Base-by-base conservation (phyloP, 2,329 filamentous ascomycete species). In the Cytospora schulzeri region DNA sequence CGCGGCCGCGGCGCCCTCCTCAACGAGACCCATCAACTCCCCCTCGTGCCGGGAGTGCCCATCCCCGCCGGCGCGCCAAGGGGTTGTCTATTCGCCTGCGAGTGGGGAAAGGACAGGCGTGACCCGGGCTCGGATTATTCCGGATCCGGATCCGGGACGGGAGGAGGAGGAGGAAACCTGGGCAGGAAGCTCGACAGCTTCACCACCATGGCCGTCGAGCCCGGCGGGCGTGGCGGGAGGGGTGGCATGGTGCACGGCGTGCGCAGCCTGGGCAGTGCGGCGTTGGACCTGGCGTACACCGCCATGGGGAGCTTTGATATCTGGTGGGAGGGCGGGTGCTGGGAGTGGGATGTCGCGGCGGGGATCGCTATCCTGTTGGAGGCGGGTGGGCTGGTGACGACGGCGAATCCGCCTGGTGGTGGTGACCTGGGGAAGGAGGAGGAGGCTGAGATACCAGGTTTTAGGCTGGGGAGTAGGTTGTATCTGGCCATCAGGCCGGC, bases 301-400 rank as follows among this genome's bases (percentile, higher is more conserved):
- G 90, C 91, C 15, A 90, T 90, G 83, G 90, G 90, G 0, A 81
- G 86, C 0, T 88, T 92, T 69, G 90, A 93, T 75, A 91, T 92
- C 14, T 92, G 90, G 90, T 93, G 90, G 90, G 90, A 93, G 73
- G 90, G 89, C 3, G 90, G 90, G 0, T 92, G 89, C 71, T 92
- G 90, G 90, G 91, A 92, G 75, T 93, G 90, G 87, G 91, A 93
- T 69, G 90, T 92, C 4, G 89, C 90, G 1, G 91, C 90, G 15
- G 90, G 90, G 2, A 87, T 92, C 65, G 89, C 88, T 5, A 87
- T 93, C 50, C 77, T 93, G 1, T 78, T 88, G 64, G 90, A 93
- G 76, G 90, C 91, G 2, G 90, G 90, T 1, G 91, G 91, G 0
- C 74, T 93, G 4, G 81, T 92, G 24, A 93, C 90, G 0, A 90